A percentile compares a stretch with the other conserved stretches of the same genome.
phyloP scores from a whole-genome alignment of 306 rosid species.

The Notholithocarpus densiflorus region DNA sequence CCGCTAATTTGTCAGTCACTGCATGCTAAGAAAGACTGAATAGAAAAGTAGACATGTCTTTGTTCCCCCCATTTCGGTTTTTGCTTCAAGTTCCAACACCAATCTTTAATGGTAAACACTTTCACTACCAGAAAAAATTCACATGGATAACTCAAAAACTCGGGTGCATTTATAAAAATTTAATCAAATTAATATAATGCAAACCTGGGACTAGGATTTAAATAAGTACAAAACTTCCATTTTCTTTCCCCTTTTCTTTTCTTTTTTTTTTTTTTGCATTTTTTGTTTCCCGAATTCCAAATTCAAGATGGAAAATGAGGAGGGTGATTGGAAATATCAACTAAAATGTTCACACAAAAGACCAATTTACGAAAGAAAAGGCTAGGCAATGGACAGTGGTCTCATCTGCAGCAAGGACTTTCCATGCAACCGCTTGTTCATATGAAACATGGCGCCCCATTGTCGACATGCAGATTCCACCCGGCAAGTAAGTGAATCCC shows the following conservation, averaged over 20 bases:
- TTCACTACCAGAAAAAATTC: conserved; percentile 15
- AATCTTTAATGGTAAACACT: conserved; percentile 4
- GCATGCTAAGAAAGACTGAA: background rate
- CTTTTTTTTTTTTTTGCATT: background rate
- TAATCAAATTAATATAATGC: conserved; percentile 54
- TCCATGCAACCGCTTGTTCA: conserved; percentile 96
- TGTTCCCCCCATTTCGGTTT: background rate
- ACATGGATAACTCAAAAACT: conserved; percentile 18
- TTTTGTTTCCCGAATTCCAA: conserved; percentile 19
- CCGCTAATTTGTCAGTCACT: background rate
- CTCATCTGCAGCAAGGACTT: conserved; percentile 75
- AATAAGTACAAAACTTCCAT: conserved; percentile 44
- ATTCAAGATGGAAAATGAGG: conserved; percentile 23
- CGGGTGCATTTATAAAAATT: conserved; percentile 35
- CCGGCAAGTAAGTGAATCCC: conserved; percentile 85
- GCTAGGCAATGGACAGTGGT: conserved; percentile 82
- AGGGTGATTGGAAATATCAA: conserved; percentile 5
- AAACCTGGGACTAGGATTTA: conserved; percentile 35
- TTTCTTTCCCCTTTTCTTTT: background rate
- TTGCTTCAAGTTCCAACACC: conserved; percentile 19
- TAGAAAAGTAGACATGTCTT: background rate
- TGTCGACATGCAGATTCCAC: conserved; percentile 88
- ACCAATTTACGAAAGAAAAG: conserved; percentile 91
- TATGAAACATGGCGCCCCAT: conserved; percentile 87
- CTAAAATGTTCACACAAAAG: conserved; percentile 68